Evolutionary conservation across 2,329 filamentous ascomycete species (phyloP), one percentile per base, ranked within the genome.

Genomic region (Ascochyta clinopodiicola): DNA sequence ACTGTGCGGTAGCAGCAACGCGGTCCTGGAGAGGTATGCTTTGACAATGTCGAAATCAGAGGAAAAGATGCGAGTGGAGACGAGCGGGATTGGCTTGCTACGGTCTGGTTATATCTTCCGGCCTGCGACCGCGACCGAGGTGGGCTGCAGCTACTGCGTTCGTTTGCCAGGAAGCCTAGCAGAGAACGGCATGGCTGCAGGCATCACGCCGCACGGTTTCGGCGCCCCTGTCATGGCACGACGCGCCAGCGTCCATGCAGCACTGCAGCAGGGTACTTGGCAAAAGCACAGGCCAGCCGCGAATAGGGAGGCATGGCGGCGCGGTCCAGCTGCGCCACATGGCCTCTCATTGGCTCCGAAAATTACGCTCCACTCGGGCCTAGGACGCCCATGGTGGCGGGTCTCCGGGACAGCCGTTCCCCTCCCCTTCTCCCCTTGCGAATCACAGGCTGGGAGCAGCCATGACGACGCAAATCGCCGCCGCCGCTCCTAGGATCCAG

Each of bases 261-360:
- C 59, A 51, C 62, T 59, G 61, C 61, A 44, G 54, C 59, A 51
- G 49, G 52, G 42, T 42, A 50, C 43, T 49, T 60, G 56, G 60
- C 39, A n/a, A 31, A 25, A 37, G 50, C 44, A 57, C 52, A 56
- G 62, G 44, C 45, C 54, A 37, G 31, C 17, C 47, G 31, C 25
- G 49, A 65, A 62, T 67, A 67, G 62, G 59, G 62, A 63, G 63
- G 56, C 51, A 63, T 64, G 58, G 64, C 44, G 37, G 42, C 12
- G 13, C n/a, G 24, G 40, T 27, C 31, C 21, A 17, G 12, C 50
- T 50, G 61, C 63, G 60, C 62, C 63, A 65, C 62, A 45, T 8
- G 35, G 27, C 6, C 21, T 31, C 5, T 35, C 21, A 65, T 65
- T 65, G 55, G 63, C 43, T 47, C 9, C 9, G 51, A 65, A 62